These are phyloP conservation scores for Cercospora janseana DNA, from an alignment of 2,329 filamentous ascomycete genomes.

Conservation along the genomic window DNA sequence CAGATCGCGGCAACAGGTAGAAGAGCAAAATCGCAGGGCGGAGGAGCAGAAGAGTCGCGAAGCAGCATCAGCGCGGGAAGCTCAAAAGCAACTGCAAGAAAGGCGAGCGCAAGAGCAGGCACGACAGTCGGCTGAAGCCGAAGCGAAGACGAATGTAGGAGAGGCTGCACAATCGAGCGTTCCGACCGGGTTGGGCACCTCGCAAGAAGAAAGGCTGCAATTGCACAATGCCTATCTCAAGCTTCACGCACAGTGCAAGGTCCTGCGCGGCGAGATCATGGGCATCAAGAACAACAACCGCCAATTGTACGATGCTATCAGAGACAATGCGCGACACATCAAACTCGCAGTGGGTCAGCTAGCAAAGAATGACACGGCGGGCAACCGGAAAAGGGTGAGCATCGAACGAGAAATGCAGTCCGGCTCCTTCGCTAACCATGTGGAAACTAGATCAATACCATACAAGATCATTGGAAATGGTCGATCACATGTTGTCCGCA, in stretches of 20 bases:
- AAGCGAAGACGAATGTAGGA: conserved; percentile 1
- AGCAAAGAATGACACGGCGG: conserved; percentile 11
- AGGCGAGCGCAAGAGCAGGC: conserved; percentile 2
- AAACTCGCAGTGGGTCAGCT: conserved; percentile 55
- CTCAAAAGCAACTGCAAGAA: conserved; percentile 10
- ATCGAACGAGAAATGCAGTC: neutral
- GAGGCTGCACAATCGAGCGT: neutral
- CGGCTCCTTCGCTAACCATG: neutral
- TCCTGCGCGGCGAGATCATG: conserved; percentile 54
- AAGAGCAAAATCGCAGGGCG: neutral
- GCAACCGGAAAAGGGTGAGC: conserved; percentile 16
- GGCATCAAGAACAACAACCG: conserved; percentile 47
- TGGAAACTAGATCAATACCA: conserved; percentile 6
- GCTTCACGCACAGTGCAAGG: conserved; percentile 55
- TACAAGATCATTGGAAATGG: conserved; percentile 17
- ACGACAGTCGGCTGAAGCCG: conserved; percentile 3
- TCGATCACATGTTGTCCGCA: conserved; percentile 5
- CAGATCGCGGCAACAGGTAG: conserved; percentile 8
- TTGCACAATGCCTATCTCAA: conserved; percentile 21
- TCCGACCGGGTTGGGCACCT: conserved; percentile 11
- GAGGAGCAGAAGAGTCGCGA: conserved; percentile 9
- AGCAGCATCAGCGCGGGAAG: conserved; percentile 15
- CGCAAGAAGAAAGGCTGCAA: conserved; percentile 9
- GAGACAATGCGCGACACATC: conserved; percentile 55
- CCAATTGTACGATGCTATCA: conserved; percentile 47